These are phyloP conservation scores for Teratosphaeriaceae sp. DNA, from an alignment of 2,329 filamentous ascomycete species.

Conservation along the genomic window DNA sequence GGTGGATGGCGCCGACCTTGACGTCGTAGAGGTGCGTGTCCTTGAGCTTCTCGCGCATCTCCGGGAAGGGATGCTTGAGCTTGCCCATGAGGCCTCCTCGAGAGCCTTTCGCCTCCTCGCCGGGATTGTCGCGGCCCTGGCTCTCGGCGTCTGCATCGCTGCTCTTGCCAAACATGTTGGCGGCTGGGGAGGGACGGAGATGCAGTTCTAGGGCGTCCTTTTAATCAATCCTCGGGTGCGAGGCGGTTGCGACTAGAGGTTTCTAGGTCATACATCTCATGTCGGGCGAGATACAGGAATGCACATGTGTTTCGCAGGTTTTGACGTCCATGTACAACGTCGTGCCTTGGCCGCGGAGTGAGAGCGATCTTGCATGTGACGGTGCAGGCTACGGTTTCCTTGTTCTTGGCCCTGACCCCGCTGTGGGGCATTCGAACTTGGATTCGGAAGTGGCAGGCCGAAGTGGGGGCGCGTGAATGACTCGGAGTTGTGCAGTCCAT, in stretches of 20 bases:
- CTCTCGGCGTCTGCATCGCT: not conserved
- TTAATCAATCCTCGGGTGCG: too few relatives aligned
- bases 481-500: too few relatives aligned
- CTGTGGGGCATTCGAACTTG: too few relatives aligned
- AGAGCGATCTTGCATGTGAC: not conserved
- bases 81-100: conserved; percentile 13
- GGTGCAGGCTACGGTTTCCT: not conserved
- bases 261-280: too few relatives aligned
- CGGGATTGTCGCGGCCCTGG: not conserved
- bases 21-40: conserved; percentile 41
- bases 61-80: conserved; percentile 8
- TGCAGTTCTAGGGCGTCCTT: too few relatives aligned
- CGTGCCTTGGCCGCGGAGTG: not conserved
- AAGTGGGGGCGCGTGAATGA: too few relatives aligned
- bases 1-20: conserved; percentile 49
- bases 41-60: conserved; percentile 35
- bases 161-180: not conserved
- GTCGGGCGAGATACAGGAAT: not conserved
- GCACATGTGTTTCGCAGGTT: not conserved
- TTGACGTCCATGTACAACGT: not conserved
- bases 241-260: too few relatives aligned
- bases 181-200: not conserved
- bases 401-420: too few relatives aligned
- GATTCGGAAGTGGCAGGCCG: too few relatives aligned
- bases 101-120: not conserved